Base-by-base conservation (phyloP, 768 basidiomycete species). In the Kwoniella sp. region DNA sequence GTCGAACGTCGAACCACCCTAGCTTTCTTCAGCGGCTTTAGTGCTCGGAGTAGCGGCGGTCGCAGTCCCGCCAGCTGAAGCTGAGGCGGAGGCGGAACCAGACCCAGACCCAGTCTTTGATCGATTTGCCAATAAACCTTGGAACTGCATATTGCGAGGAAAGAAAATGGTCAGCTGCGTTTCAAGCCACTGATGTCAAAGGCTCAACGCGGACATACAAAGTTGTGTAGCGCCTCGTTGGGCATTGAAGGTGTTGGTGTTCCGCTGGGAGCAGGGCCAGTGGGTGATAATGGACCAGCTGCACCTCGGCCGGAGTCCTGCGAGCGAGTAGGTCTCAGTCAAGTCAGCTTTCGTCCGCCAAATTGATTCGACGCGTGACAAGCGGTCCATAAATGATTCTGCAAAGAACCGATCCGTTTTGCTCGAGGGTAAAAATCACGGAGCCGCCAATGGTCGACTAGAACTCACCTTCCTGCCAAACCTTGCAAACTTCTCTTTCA, bases 171-270 rank as follows among this genome's bases (percentile, higher is more conserved):
- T 17, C n/a, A 58, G n/a, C n/a, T n/a, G n/a, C n/a, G n/a, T n/a
- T n/a, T n/a, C n/a, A n/a, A n/a, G n/a, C n/a, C n/a, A n/a, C n/a
- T n/a, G n/a, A n/a, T n/a, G n/a, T n/a, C n/a, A n/a, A n/a, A 33
- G 5, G 33, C 12, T 29, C 50, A 17, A 29, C 21, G 8, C 5
- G 4, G 24, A 70, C 77, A 64, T 36, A 78, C 77, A 46, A 79
- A 79, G 52, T 77, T 77, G 63, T 77, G 74, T 53, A 79, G 58
- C 19, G 75, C 74, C 55, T 79, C 78, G 63, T 79, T 79, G 1
- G 78, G 73, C 33, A 76, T 68, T 5, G 73, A 58, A 40, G 65
- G 19, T 21, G 46, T 52, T 17, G 54, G 36, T 10, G 54, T 30
- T 2, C 59, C 63, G n/a, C 49, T 46, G 24, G 63, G 46, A 17